Evolutionary conservation across 2,329 filamentous ascomycete species (phyloP).

Genomic region (Botrytis deweyae): DNA sequence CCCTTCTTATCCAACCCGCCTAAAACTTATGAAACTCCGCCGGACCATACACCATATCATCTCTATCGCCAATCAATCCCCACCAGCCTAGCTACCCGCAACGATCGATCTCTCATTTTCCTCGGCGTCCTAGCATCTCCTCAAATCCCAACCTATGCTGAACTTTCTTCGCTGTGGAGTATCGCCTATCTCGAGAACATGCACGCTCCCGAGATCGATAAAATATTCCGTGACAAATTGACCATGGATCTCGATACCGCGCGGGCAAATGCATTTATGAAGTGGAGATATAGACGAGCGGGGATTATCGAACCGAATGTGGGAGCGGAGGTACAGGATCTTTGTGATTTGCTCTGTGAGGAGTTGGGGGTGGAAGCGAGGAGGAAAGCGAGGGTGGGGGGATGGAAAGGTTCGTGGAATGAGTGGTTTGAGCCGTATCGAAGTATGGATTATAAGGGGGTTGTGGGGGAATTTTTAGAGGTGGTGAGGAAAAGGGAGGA

Average conservation of each 20-base stretch:
- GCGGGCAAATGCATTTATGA: conserved; percentile 14
- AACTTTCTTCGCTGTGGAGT: conserved; percentile 21
- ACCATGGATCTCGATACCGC: conserved; percentile 15
- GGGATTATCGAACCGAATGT: conserved; percentile 19
- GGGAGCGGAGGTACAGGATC: conserved; percentile 22
- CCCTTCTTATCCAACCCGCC: conserved; percentile 22
- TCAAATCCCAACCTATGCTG: conserved; percentile 22
- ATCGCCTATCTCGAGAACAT: conserved; percentile 23
- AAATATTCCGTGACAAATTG: conserved; percentile 1
- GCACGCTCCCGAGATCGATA: conserved; percentile 11
- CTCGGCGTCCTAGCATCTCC: conserved; percentile 30
- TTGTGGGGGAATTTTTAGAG: conserved; percentile 22
- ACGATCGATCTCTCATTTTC: conserved; percentile 40
- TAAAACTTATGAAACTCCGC: conserved; percentile 11
- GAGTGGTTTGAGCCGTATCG: conserved; percentile 25
- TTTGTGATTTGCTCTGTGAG: conserved; percentile 18
- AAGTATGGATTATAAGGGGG: conserved; percentile 21
- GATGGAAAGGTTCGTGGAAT: conserved; percentile 15
- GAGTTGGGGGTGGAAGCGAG: conserved; percentile 16
- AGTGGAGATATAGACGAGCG: conserved; percentile 11
- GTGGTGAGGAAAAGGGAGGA: conserved; percentile 1
- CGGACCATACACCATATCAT: conserved; percentile 14
- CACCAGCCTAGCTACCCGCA: conserved; percentile 32
- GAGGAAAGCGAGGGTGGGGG: conserved; percentile 14
- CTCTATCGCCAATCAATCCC: conserved; percentile 46